Evolutionary conservation across 2,329 filamentous ascomycete species (phyloP).

Genomic region (Sphaerulina populicola): DNA sequence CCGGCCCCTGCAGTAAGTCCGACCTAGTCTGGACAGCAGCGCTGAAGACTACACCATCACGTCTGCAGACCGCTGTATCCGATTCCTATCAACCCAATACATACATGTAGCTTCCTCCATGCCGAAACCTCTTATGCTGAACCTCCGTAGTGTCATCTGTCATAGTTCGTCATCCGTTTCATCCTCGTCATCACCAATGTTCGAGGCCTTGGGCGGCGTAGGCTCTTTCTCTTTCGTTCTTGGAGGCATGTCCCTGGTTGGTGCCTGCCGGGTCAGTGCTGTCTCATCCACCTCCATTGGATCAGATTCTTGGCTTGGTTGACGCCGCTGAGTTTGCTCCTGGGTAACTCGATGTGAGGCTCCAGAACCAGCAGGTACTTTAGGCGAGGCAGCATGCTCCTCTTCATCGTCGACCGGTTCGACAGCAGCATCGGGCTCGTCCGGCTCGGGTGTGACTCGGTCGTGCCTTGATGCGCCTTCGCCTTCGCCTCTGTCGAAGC

Average conservation of each 20-base stretch:
- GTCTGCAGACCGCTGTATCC: neutral
- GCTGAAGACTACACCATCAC: neutral
- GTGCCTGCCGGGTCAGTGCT: neutral
- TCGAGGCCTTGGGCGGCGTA: slow-evolving; percentile 11
- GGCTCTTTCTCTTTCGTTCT: slow-evolving; percentile 7
- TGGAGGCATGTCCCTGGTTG: slow-evolving; percentile 20
- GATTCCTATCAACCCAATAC: neutral
- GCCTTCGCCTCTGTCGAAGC: slow-evolving; percentile 22
- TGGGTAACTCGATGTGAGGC: slow-evolving; percentile 4
- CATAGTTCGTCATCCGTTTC: slow-evolving; percentile 32
- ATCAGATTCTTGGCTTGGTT: neutral
- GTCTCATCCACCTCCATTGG: slow-evolving; percentile 15
- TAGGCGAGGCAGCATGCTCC: slow-evolving; percentile 1
- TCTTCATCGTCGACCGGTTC: slow-evolving; percentile 14
- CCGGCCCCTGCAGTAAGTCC: neutral
- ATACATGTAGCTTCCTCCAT: neutral
- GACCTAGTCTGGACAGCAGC: neutral
- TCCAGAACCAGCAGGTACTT: neutral
- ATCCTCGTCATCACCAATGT: slow-evolving; percentile 24
- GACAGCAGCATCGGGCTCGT: slow-evolving; percentile 2
- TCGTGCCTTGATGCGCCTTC: slow-evolving; percentile 9
- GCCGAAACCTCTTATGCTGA: neutral
- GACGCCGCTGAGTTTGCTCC: neutral
- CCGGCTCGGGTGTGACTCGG: slow-evolving; percentile 12
- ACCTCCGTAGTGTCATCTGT: neutral